Percentiles rank a stretch among this genome's conserved stretches.
Conservation (phyloP, 2,329 filamentous ascomycete species). For the Sclerotiophoma versabilis region DNA sequence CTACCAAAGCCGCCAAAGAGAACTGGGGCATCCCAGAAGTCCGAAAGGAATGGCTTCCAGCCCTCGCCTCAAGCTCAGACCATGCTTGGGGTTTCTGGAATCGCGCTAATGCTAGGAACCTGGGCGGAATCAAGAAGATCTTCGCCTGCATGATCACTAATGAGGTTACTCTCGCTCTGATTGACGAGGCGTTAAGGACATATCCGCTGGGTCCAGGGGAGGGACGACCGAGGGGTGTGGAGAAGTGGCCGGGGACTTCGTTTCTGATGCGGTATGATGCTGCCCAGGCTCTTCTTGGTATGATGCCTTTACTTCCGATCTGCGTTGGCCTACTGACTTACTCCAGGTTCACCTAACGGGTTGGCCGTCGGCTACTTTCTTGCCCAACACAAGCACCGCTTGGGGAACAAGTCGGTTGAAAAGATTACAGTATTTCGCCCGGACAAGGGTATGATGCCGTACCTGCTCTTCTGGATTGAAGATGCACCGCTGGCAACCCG, state of each 20-base stretch:
- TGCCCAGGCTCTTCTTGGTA: slow-evolving; percentile 18
- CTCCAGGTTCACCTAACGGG: slow-evolving; percentile 16
- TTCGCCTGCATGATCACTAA: slow-evolving; percentile 20
- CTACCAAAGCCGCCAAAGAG: slow-evolving; percentile 3
- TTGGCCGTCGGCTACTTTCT: slow-evolving; percentile 20
- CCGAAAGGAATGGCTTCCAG: slow-evolving; percentile 21
- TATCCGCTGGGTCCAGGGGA: slow-evolving; percentile 11
- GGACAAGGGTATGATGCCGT: slow-evolving; percentile 12
- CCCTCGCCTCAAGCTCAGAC: slow-evolving; percentile 22
- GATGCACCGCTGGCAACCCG: slow-evolving; percentile 1
- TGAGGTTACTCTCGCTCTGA: slow-evolving; percentile 15
- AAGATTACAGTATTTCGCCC: slow-evolving; percentile 21
- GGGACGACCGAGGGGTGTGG: slow-evolving; percentile 1
- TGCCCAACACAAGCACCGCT: slow-evolving; percentile 17
- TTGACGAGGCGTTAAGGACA: slow-evolving; percentile 14
- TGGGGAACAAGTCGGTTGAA: slow-evolving; percentile 17
- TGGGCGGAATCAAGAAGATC: slow-evolving; percentile 21
- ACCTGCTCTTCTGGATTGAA: slow-evolving; percentile 21
- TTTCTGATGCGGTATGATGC: slow-evolving; percentile 12
- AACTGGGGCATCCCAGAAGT: slow-evolving; percentile 1
- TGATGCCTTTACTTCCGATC: too few species aligned
- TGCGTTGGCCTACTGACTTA: background rate
- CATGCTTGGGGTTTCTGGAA: slow-evolving; percentile 30
- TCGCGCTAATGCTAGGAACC: slow-evolving; percentile 3
- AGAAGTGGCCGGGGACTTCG: slow-evolving; percentile 16